phyloP scores from a whole-genome alignment of 139 green algal genomes.

The Axilococcus clingmanii region DNA sequence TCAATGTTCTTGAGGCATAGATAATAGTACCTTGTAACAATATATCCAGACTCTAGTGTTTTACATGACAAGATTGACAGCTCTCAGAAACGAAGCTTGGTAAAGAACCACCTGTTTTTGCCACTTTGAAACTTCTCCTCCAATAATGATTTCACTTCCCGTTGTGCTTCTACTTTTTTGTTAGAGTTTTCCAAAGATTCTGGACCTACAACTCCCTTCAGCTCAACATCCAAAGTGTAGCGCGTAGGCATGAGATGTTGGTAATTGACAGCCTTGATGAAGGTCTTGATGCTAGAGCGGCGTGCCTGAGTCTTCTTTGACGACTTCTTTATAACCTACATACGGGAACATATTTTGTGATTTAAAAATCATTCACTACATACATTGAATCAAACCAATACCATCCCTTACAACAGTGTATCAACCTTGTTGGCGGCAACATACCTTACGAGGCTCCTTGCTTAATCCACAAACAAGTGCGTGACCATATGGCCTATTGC shows the following conservation, averaged over 20 bases:
- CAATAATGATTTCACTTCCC: conserved; percentile 89
- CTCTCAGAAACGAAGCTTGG: conserved; percentile 90
- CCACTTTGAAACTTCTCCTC: conserved; percentile 99
- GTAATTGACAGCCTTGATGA: conserved; percentile 99
- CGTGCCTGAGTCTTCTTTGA: conserved; percentile 58
- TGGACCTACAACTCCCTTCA: conserved; percentile 75
- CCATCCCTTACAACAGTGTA: not conserved
- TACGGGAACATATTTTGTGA: not conserved
- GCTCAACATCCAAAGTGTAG: conserved; percentile 96
- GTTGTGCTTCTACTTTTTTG: conserved; percentile 81
- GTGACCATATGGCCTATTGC: conserved; percentile 83
- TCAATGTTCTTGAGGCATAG: conserved; percentile 51
- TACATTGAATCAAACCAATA: not conserved
- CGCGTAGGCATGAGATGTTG: conserved; percentile 99
- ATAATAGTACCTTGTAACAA: not conserved
- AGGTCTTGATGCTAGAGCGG: conserved; percentile 74
- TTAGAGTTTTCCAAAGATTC: conserved; percentile 79
- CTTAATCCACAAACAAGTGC: conserved; percentile 82
- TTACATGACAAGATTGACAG: not conserved
- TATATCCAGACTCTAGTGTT: not conserved
- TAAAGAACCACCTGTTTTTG: conserved; percentile 99
- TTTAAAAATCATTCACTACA: not conserved
- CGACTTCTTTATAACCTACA: conserved; percentile 72
- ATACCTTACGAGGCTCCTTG: conserved; percentile 95
- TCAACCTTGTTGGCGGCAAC: not conserved